A percentile compares a stretch with the other conserved stretches of the same genome.
Conservation (phyloP, 352 stramenopile species). For the Phytophthora multivora region DNA sequence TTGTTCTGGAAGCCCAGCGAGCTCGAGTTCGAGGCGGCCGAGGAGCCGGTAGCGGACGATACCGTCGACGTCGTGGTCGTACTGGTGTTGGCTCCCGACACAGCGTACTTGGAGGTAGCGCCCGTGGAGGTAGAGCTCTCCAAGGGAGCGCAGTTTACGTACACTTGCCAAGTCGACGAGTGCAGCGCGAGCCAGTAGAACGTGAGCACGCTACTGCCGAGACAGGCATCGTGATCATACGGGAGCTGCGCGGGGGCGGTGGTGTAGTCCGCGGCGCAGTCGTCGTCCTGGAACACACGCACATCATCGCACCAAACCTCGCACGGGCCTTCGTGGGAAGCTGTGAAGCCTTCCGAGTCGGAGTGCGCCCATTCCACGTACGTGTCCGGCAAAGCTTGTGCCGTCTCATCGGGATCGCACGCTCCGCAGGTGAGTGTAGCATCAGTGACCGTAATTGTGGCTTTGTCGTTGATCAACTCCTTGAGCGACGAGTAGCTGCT, state of each 20-base stretch:
- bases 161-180: constrained; percentile 46
- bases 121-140: constrained; percentile 26
- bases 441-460: constrained; percentile 23
- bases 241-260: constrained; percentile 34
- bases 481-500: constrained; percentile 35
- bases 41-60: constrained; percentile 9
- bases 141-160: constrained; percentile 45
- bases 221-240: constrained; percentile 45
- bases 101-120: constrained; percentile 28
- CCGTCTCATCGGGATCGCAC: constrained; percentile 23
- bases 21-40: constrained; percentile 18
- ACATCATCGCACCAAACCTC: constrained; percentile 50
- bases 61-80: constrained; percentile 9
- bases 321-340: constrained; percentile 45
- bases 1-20: constrained; percentile 16
- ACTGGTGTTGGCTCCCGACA: constrained; percentile 13
- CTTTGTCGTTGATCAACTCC: constrained; percentile 31
- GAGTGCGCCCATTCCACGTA: constrained; percentile 40
- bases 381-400: constrained; percentile 22
- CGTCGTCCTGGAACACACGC: constrained; percentile 40
- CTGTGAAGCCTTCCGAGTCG: constrained; percentile 36
- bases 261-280: constrained; percentile 40
- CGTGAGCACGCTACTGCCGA: constrained; percentile 27
- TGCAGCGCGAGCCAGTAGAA: constrained; percentile 55
- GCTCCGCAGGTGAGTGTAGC: constrained; percentile 32